Evolutionary conservation across 2,329 filamentous ascomycete species (phyloP).

Genomic region (Madurella fahalii): DNA sequence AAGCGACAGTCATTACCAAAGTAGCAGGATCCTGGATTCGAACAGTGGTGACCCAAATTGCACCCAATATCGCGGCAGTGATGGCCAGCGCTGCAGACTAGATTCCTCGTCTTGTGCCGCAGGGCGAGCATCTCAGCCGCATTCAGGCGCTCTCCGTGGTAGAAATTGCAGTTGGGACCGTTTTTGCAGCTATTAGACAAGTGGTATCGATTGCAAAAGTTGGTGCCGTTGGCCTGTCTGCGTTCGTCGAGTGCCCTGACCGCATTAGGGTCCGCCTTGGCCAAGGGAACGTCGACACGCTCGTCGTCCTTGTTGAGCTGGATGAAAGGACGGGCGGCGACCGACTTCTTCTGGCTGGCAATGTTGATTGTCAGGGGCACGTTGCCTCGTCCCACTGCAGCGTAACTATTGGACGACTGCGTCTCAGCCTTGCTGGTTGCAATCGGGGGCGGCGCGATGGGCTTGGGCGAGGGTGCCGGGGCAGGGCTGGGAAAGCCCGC

Average conservation of each 20-base stretch:
- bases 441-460: background rate
- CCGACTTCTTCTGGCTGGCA: conserved; percentile 22
- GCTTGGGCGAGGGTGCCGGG: conserved; percentile 3
- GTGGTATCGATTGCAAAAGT: conserved; percentile 28
- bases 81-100: conserved; percentile 16
- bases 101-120: conserved; percentile 19
- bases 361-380: conserved; percentile 28
- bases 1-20: conserved; percentile 24
- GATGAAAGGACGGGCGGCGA: conserved; percentile 21
- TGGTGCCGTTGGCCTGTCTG: conserved; percentile 18
- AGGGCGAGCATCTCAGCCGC: conserved; percentile 18
- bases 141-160: conserved; percentile 20
- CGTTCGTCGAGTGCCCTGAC: conserved; percentile 24
- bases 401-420: conserved; percentile 21
- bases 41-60: conserved; percentile 26
- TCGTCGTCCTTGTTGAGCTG: conserved; percentile 31
- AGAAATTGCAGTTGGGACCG: conserved; percentile 16
- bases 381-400: conserved; percentile 19
- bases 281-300: conserved; percentile 31
- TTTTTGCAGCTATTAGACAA: conserved; percentile 22
- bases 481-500: conserved; percentile 5
- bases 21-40: conserved; percentile 19
- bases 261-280: conserved; percentile 20
- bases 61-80: conserved; percentile 20
- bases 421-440: conserved; percentile 1